Evolutionary conservation across 345 rosid genomes (phyloP).

Genomic region (Trapa incisa): DNA sequence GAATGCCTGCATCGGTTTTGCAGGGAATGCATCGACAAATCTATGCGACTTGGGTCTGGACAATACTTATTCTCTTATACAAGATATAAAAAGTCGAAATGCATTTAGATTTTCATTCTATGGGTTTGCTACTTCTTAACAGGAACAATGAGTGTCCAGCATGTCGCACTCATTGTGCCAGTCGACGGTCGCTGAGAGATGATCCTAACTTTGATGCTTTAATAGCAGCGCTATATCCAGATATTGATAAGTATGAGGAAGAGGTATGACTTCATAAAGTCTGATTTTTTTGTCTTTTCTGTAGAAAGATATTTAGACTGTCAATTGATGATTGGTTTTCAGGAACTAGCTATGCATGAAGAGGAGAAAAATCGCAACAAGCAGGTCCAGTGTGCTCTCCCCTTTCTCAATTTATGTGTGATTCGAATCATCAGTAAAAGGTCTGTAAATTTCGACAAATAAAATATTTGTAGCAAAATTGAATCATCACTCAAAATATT

Average conservation of each 20-base stretch:
- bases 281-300: background rate
- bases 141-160: slow-evolving; percentile 99
- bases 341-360: slow-evolving; percentile 80
- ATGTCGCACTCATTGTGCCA: slow-evolving; percentile 95
- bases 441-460: no score
- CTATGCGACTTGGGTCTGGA: slow-evolving; percentile 81
- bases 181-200: slow-evolving; percentile 90
- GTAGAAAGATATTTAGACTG: slow-evolving; percentile 7
- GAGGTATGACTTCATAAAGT: slow-evolving; percentile 36
- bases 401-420: no score
- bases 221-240: slow-evolving; percentile 64
- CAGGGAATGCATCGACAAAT: slow-evolving; percentile 89
- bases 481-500: no score
- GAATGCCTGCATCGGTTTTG: slow-evolving; percentile 94
- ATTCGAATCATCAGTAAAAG: no score
- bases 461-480: no score
- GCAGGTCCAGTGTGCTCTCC: slow-evolving; percentile 33
- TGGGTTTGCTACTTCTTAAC: slow-evolving; percentile 19
- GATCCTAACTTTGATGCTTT: slow-evolving; percentile 88
- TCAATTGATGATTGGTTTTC: slow-evolving; percentile 13
- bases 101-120: slow-evolving; percentile 3
- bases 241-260: slow-evolving; percentile 67
- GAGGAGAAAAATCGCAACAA: slow-evolving; percentile 78
- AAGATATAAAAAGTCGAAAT: background rate
- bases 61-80: background rate